These are phyloP conservation scores for Trametes pubescens DNA, from an alignment of 1,284 basidiomycete species.

Conservation along the genomic window DNA sequence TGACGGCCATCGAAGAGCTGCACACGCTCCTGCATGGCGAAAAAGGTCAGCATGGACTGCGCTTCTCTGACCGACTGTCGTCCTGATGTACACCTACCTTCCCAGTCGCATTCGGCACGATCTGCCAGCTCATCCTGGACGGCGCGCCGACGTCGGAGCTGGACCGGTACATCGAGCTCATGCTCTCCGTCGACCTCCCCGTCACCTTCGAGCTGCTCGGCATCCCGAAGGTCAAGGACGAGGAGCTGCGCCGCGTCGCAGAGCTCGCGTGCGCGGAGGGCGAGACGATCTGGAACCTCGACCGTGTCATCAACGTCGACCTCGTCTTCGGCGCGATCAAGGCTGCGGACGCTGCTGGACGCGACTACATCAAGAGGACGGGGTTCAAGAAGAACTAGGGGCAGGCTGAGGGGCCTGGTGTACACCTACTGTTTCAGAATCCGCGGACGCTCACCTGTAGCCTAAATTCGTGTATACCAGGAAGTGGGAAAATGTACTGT, in stretches of 20 bases:
- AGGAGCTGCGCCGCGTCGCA: constrained; percentile 42
- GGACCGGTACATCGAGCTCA: constrained; percentile 45
- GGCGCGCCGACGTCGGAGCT: constrained; percentile 38
- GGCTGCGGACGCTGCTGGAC: constrained; percentile 44
- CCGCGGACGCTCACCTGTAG: not conserved
- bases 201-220: constrained; percentile 44
- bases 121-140: constrained; percentile 45
- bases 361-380: constrained; percentile 38
- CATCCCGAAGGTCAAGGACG: constrained; percentile 43
- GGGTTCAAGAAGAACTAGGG: constrained; percentile 31
- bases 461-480: constrained; percentile 5
- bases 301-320: constrained; percentile 41
- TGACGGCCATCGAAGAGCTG: constrained; percentile 44
- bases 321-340: constrained; percentile 43
- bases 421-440: not conserved
- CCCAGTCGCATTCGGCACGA: constrained; percentile 44
- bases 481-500: not conserved
- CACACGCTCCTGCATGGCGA: constrained; percentile 46
- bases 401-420: not conserved
- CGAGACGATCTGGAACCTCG: constrained; percentile 48
- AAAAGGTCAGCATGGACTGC: constrained; percentile 35
- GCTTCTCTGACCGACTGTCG: not conserved
- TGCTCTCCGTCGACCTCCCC: constrained; percentile 46
- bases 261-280: constrained; percentile 40
- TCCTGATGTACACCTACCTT: not conserved